These are phyloP conservation scores for Gyrodon lividus DNA, from an alignment of 768 basidiomycete genomes.

Conservation along the genomic window DNA sequence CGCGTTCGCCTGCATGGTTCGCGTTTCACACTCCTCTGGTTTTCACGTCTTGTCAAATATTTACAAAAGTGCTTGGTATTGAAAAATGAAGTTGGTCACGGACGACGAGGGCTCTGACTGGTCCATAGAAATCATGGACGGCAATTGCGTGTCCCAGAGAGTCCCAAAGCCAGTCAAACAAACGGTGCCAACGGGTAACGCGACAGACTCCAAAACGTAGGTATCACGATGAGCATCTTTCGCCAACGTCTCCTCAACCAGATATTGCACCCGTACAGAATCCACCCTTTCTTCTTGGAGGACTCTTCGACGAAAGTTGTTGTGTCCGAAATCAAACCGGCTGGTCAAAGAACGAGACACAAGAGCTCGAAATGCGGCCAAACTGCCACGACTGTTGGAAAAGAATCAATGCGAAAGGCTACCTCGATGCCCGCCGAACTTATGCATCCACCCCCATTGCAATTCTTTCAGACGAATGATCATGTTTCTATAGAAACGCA, in stretches of 20 bases:
- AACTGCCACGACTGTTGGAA: neutral
- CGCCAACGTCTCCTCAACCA: conserved; percentile 11
- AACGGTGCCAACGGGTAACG: conserved; percentile 5
- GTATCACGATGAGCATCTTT: conserved; percentile 12
- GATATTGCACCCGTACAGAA: conserved; percentile 10
- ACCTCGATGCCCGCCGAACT: neutral
- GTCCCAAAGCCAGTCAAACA: conserved; percentile 20
- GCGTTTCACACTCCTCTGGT: neutral
- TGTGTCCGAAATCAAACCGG: neutral
- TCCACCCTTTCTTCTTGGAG: conserved; percentile 16
- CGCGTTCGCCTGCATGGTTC: neutral
- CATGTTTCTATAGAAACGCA: neutral
- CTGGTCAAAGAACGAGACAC: neutral
- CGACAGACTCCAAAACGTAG: conserved; percentile 12
- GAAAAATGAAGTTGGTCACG: conserved; percentile 13
- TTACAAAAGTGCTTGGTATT: conserved; percentile 4
- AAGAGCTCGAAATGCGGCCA: neutral
- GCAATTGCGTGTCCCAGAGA: conserved; percentile 4
- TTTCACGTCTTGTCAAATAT: neutral
- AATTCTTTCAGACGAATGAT: neutral
- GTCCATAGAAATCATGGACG: conserved; percentile 33
- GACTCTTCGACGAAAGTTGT: conserved; percentile 12
- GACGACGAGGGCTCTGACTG: conserved; percentile 26
- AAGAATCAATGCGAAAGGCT: too few species aligned
- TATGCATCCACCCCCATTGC: neutral